Percentiles rank a stretch among this genome's conserved stretches.
Conservation (phyloP, 1,284 basidiomycete species). For the Polyporus tsugae region DNA sequence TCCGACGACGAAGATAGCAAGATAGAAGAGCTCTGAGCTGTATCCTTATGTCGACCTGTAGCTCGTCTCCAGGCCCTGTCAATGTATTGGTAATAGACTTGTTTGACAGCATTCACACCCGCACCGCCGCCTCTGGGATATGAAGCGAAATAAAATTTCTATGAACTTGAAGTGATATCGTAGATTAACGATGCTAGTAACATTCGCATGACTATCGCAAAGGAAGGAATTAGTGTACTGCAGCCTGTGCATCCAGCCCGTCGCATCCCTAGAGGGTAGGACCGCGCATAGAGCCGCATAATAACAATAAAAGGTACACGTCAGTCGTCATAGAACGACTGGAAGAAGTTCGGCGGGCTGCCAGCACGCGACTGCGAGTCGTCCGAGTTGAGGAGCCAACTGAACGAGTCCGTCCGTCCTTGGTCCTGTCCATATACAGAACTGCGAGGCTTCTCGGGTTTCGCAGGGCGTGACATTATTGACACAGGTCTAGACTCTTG, state of each 20-base stretch:
- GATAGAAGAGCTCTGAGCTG: slow-evolving; percentile 47
- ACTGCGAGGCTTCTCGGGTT: neutral
- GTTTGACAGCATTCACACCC: neutral
- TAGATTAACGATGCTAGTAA: slow-evolving; percentile 7
- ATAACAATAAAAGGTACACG: slow-evolving; percentile 4
- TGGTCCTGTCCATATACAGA: neutral
- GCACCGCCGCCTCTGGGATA: neutral
- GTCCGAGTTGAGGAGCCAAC: slow-evolving; percentile 12
- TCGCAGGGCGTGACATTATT: neutral
- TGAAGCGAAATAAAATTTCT: neutral
- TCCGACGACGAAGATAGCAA: slow-evolving; percentile 58
- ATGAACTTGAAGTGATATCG: neutral
- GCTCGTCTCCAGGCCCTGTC: slow-evolving; percentile 5
- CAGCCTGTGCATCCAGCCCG: neutral
- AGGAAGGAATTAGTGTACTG: neutral
- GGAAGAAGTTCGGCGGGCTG: neutral
- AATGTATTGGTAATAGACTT: slow-evolving; percentile 21
- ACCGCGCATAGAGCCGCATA: neutral
- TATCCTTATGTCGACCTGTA: slow-evolving; percentile 24
- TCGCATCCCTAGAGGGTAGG: neutral
- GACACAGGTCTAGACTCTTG: neutral
- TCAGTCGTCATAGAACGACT: slow-evolving; percentile 5
- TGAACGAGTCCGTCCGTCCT: slow-evolving; percentile 6
- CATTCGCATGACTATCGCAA: slow-evolving; percentile 2
- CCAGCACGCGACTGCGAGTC: neutral